A percentile compares a stretch with the other conserved stretches of the same genome.
Conservation (phyloP, 2,329 filamentous ascomycete genomes). For the Fusarium liriodendri region DNA sequence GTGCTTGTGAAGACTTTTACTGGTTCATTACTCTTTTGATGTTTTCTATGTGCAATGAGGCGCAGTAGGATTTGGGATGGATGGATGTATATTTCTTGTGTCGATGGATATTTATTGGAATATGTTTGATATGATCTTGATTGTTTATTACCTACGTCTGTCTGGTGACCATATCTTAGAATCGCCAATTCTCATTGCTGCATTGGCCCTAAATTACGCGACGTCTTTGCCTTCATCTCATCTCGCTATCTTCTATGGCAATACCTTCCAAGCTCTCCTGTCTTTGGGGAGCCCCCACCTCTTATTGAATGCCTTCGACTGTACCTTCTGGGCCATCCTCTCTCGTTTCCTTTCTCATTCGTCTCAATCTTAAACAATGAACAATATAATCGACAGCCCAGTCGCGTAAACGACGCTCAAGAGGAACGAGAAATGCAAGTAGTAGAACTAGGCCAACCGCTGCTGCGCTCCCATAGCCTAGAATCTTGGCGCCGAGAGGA, state of each 20-base stretch:
- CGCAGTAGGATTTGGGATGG: not conserved
- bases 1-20: not conserved
- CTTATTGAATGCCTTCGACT: not conserved
- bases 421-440: not conserved
- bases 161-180: not conserved
- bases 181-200: no score
- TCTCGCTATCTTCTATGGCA: not conserved
- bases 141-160: not conserved
- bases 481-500: not conserved
- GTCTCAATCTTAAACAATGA: no score
- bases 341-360: not conserved
- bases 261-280: not conserved
- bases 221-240: not conserved
- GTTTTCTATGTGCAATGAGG: not conserved
- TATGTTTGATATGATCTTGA: not conserved
- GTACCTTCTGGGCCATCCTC: not conserved
- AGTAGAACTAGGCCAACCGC: not conserved
- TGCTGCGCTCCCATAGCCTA: not conserved
- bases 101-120: not conserved
- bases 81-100: not conserved
- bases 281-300: not conserved
- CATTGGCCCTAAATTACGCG: no score
- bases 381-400: no score
- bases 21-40: not conserved
- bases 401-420: no score